Conservation (phyloP, 1,284 basidiomycete species). For the Pseudozyma sp. region DNA sequence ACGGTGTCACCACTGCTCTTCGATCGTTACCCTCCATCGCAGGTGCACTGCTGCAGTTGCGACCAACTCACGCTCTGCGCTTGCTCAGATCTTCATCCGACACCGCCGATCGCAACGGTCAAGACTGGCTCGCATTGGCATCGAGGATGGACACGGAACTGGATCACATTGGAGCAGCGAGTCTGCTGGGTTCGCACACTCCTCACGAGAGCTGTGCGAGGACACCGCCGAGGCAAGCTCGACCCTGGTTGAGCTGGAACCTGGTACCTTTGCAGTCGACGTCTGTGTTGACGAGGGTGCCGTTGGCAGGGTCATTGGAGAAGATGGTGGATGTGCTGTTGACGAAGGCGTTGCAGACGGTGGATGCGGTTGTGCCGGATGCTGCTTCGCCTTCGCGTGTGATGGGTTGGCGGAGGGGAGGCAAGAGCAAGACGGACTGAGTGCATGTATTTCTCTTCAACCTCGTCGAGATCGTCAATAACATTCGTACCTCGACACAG, state of each 20-base stretch:
- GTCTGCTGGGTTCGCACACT: slow-evolving; percentile 22
- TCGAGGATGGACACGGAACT: slow-evolving; percentile 37
- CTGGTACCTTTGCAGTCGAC: slow-evolving; percentile 12
- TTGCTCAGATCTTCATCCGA: not conserved
- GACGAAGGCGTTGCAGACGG: slow-evolving; percentile 12
- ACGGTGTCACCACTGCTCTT: slow-evolving; percentile 13
- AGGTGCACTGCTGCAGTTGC: slow-evolving; percentile 9
- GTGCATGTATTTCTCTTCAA: too few relatives aligned
- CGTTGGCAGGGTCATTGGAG: slow-evolving; percentile 13
- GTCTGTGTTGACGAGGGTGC: slow-evolving; percentile 5
- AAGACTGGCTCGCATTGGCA: slow-evolving; percentile 29
- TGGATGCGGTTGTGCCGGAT: slow-evolving; percentile 17
- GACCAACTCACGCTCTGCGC: slow-evolving; percentile 6
- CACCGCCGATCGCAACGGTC: not conserved
- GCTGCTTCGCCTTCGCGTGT: not conserved
- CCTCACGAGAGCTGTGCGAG: slow-evolving; percentile 34
- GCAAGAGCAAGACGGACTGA: slow-evolving; percentile 30
- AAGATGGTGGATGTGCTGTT: slow-evolving; percentile 3
- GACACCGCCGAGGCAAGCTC: slow-evolving; percentile 7
- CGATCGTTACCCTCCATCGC: slow-evolving; percentile 18
- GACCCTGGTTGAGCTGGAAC: not conserved
- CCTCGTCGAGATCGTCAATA: too few relatives aligned
- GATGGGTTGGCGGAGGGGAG: slow-evolving; percentile 6
- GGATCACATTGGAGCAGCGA: slow-evolving; percentile 33
- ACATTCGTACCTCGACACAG: not conserved